Base-by-base conservation (phyloP, 2,329 filamentous ascomycete genomes). In the Plenodomus biglobosus region DNA sequence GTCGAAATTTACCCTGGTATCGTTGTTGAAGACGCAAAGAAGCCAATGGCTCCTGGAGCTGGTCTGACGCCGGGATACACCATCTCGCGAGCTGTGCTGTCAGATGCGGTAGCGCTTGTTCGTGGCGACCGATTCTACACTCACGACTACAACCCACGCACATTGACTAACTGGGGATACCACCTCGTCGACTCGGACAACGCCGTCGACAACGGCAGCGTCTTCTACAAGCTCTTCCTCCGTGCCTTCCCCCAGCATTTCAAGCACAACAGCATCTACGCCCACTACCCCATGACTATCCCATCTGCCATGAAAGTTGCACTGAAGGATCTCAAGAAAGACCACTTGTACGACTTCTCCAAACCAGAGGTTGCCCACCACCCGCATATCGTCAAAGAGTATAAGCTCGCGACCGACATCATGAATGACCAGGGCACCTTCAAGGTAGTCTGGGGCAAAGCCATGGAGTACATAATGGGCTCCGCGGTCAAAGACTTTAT, bases 151-250 rank as follows among this genome's bases (percentile, higher is more conserved):
- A 73, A 85, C 57, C 82, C 89, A 0, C 81, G 83, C 8, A 83
- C 85, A 58, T 73, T 95, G 39, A 95, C 90, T 1, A 91, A 90
- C 72, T 95, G 89, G 89, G 90, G 90, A 17, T 92, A 83, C 74
- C 83, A 84, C 45, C 86, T 90, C 65, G 86, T 82, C 3, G 79
- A 87, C 17, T 89, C 86, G 46, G 88, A 95, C 58, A 73, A 85
- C 18, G 83, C 80, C 49, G 73, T 92, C 56, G 88, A 94, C 71
- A 85, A 94, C 65, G 90, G 90, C 39, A 90, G 87, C 58, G 83
- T 91, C 11, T 88, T 92, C 72, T 91, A 92, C 77, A 95, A 94
- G 76, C 79, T 95, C 30, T 86, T 92, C 66, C 76, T 89, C 30
- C 82, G 86, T 4, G 87, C 88, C 0, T 90, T 95, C 77, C 90